Percentiles rank a stretch among this genome's conserved stretches.
Conservation (phyloP, 2,329 filamentous ascomycete genomes). For the Graphiopsis chlorocephala region DNA sequence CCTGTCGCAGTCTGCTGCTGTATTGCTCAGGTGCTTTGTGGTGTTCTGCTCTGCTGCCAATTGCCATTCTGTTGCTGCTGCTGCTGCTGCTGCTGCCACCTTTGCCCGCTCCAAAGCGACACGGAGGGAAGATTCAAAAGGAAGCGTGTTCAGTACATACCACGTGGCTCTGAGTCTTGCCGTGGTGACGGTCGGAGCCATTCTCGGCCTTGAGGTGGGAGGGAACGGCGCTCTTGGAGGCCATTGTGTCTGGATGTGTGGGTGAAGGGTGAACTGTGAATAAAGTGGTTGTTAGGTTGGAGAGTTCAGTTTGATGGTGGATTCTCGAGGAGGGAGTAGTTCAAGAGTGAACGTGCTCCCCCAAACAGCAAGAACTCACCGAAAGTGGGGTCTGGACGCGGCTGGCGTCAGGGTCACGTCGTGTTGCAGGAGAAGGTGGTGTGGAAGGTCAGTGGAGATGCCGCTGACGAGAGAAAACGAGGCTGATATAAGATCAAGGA, state of each 20-base stretch:
- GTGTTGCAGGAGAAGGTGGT: slow-evolving; percentile 8
- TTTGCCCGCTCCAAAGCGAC: neutral
- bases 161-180: slow-evolving; percentile 83
- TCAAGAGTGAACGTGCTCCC: neutral
- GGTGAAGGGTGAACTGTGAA: neutral
- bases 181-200: slow-evolving; percentile 63
- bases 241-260: slow-evolving; percentile 25
- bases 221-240: slow-evolving; percentile 70
- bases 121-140: neutral
- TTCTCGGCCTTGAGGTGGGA: slow-evolving; percentile 72
- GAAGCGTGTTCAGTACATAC: slow-evolving; percentile 53
- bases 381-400: slow-evolving; percentile 13
- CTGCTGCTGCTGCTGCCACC: slow-evolving; percentile 4
- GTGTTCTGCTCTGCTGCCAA: neutral
- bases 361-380: slow-evolving; percentile 12
- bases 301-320: neutral
- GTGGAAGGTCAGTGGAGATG: neutral
- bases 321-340: neutral
- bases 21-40: neutral
- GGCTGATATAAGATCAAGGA: neutral
- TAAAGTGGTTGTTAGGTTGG: neutral
- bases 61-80: slow-evolving; percentile 10
- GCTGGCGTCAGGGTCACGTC: slow-evolving; percentile 11
- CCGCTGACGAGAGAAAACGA: neutral
- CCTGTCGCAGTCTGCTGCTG: neutral